Base-by-base conservation (phyloP, 75 land plant species). In the Pinus albicaulis region DNA sequence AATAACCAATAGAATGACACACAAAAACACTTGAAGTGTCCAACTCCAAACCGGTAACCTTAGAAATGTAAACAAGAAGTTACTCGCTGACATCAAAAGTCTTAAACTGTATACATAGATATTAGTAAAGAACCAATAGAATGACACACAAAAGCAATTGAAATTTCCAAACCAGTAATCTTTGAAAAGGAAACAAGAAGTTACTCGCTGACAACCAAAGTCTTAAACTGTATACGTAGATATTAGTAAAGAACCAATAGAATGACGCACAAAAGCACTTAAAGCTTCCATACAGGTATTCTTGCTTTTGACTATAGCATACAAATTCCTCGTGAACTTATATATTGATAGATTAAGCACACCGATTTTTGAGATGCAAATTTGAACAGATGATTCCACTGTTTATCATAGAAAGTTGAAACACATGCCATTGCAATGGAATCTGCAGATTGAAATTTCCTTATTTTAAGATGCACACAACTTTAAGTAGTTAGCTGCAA, bases 371-470 rank as follows among this genome's bases (percentile, higher is more conserved):
- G 53, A 10, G 53, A 48, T 48, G 53, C 53, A 48, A 10, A 48
- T 0, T 48, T 48, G 53, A 48, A 48, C 11, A 48, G 53, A 48
- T 48, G 53, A 48, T 10, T 48, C 53, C 53, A 48, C 12, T 10
- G 10, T 41, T 38, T 61, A 26, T 61, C 34, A 23, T 3, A 61
- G 13, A 61, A n/a, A n/a, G n/a, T n/a, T n/a, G n/a, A n/a, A 61
- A 20, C 23, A 8, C 41, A 68, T 7, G 10, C n/a, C 71, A 38
- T 34, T 10, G 3, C n/a, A 68, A 44, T 23, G 25, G 38, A 56
- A 23, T 38, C 20, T n/a, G 55, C 26, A 63, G 80, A 56, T 25
- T 10, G 48, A 36, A 79, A 56, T 36, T 41, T 68, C n/a, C 34
- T 58, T 59, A 20, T 57, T 55, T 24, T 64, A 25, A 20, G 19